Percentiles rank a stretch among this genome's conserved stretches.
Conservation (phyloP, 2,329 filamentous ascomycete genomes). For the Paecilomyces sp. region DNA sequence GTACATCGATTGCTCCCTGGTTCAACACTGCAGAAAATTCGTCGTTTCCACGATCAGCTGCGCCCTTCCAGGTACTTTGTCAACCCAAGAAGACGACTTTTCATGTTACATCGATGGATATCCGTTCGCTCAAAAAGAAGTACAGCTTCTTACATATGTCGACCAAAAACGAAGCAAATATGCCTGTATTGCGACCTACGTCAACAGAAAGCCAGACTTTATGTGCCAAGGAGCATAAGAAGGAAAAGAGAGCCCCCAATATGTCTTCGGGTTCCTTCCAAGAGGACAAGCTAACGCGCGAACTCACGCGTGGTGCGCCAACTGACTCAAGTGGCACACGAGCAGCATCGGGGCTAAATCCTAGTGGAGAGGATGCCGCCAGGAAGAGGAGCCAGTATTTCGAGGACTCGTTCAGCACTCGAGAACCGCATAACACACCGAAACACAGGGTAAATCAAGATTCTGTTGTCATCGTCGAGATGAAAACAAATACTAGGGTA, state of each 20-base stretch:
- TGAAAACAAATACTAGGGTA: slow-evolving; percentile 60
- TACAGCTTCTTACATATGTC: slow-evolving; percentile 12
- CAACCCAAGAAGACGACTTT: neutral
- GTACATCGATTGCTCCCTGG: neutral
- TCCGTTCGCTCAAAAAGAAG: slow-evolving; percentile 11
- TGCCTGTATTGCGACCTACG: slow-evolving; percentile 14
- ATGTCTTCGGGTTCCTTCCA: slow-evolving; percentile 17
- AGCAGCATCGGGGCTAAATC: slow-evolving; percentile 8
- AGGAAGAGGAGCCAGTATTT: slow-evolving; percentile 33
- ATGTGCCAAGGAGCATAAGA: slow-evolving; percentile 7
- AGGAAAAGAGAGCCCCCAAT: slow-evolving; percentile 11
- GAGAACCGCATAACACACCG: slow-evolving; percentile 27
- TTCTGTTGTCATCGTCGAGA: slow-evolving; percentile 55
- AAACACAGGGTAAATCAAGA: slow-evolving; percentile 47
- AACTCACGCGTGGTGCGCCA: slow-evolving; percentile 7
- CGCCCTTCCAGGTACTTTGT: neutral
- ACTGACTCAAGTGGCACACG: slow-evolving; percentile 8
- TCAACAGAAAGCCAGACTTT: slow-evolving; percentile 10
- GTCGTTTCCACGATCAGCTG: neutral
- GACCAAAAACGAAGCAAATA: slow-evolving; percentile 9
- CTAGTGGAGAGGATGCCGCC: slow-evolving; percentile 15
- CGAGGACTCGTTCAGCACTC: slow-evolving; percentile 30
- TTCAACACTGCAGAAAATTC: neutral
- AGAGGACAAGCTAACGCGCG: slow-evolving; percentile 10
- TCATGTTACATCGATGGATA: neutral